Base-by-base conservation (phyloP, 2,329 filamentous ascomycete genomes). In the Arthroderma sp. region DNA sequence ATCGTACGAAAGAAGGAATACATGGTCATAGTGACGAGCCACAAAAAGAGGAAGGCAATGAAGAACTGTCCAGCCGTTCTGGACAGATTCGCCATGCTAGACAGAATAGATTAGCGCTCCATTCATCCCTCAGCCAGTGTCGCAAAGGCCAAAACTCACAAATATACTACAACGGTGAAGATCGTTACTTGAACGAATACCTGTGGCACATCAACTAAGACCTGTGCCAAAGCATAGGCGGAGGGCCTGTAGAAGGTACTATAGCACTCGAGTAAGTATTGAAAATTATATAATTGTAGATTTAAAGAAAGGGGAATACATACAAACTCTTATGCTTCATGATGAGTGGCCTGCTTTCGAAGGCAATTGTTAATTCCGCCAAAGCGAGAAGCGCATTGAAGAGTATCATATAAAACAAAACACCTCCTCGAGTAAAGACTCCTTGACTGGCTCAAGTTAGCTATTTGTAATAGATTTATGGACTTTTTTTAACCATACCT, bases 241-340 rank as follows among this genome's bases (percentile, higher is more conserved):
- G 74, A 67, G 1, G 77, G 77, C 3, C 73, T 74, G 50, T 83
- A 82, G 58, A 83, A 83, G 0, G 77, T 78, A 50, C 65, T 68
- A 36, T 1, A 1, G 2, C 9, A 1, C 11, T 27, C 4, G 27
- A 29, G 38, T 40, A 37, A 37, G 9, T 5, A 42, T 57, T 58
- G 52, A 40, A 38, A 11, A 30, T n/a, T 36, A 5, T 7, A 5
- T 6, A 36, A 44, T 30, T 36, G 43, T 30, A 42, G 34, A 29
- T 7, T 38, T 37, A 40, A 32, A 8, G n/a, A 27, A 40, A 10
- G 27, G 8, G 9, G 45, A n/a, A 15, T 10, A 46, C 65, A 50
- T 47, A 67, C 65, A 82, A 83, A 27, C 72, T 77, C 55, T 82
- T 82, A 60, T 84, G 80, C 57, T 83, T 83, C 43, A 81, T 62